Percentiles rank a stretch among this genome's conserved stretches.
phyloP scores from a whole-genome alignment of 2,329 filamentous ascomycete species.

The Fusarium denticulatum region DNA sequence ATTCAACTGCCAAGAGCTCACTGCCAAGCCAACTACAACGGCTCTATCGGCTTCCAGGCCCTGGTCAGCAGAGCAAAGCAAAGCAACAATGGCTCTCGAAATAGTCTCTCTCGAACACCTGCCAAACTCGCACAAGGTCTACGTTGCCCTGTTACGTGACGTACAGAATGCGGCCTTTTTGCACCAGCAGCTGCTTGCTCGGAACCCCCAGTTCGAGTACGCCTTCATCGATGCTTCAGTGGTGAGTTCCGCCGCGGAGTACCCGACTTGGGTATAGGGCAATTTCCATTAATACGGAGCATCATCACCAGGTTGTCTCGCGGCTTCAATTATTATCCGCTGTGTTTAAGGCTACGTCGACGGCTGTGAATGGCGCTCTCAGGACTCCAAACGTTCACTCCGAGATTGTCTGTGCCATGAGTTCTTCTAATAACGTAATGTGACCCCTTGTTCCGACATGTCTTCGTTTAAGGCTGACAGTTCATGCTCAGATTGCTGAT shows the following conservation, averaged over 20 bases:
- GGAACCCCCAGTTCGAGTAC: slow-evolving; percentile 89
- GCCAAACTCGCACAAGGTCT: slow-evolving; percentile 71
- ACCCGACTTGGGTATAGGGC: slow-evolving; percentile 19
- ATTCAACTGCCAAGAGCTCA: background rate
- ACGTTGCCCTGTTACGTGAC: slow-evolving; percentile 79
- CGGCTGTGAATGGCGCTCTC: slow-evolving; percentile 67
- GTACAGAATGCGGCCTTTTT: slow-evolving; percentile 82
- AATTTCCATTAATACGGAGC: slow-evolving; percentile 7
- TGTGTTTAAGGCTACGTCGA: slow-evolving; percentile 79
- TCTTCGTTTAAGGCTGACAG: slow-evolving; percentile 13
- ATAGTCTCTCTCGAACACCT: slow-evolving; percentile 80
- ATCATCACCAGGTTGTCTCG: slow-evolving; percentile 70
- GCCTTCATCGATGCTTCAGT: slow-evolving; percentile 88
- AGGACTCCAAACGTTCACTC: slow-evolving; percentile 89
- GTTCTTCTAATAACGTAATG: slow-evolving; percentile 81
- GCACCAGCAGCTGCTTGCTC: slow-evolving; percentile 83
- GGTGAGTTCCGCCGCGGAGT: slow-evolving; percentile 57
- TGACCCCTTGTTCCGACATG: background rate
- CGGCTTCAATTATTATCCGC: slow-evolving; percentile 78
- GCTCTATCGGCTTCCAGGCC: slow-evolving; percentile 9
- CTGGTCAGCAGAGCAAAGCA: background rate
- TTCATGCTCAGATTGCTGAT: slow-evolving; percentile 77
- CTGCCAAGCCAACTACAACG: slow-evolving; percentile 1
- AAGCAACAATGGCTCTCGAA: slow-evolving; percentile 64
- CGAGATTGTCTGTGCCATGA: slow-evolving; percentile 84